Percentiles rank a stretch among this genome's conserved stretches.
phyloP scores from a whole-genome alignment of 805 yeast species.

The Yarrowia alimentaria region DNA sequence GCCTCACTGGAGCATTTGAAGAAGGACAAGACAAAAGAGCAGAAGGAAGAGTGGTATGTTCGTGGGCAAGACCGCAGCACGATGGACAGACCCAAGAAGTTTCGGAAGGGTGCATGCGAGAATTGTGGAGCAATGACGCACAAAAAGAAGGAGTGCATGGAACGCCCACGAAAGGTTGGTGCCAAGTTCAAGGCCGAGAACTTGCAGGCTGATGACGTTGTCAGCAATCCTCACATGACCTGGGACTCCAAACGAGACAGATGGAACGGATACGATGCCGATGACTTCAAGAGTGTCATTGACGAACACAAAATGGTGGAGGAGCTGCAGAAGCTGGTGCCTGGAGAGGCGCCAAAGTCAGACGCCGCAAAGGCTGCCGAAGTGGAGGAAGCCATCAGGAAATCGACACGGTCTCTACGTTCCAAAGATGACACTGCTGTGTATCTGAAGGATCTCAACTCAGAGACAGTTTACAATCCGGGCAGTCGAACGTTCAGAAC shows the following conservation, averaged over 20 bases:
- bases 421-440: constrained; percentile 76
- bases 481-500: constrained; percentile 38
- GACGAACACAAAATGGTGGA: constrained; percentile 36
- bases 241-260: constrained; percentile 76
- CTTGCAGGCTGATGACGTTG: constrained; percentile 36
- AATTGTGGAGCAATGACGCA: constrained; percentile 60
- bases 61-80: constrained; percentile 36
- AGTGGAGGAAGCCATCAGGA: constrained; percentile 35
- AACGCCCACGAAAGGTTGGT: constrained; percentile 50
- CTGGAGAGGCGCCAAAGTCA: constrained; percentile 25
- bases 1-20: constrained; percentile 37
- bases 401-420: constrained; percentile 49
- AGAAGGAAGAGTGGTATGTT: constrained; percentile 36
- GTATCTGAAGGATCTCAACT: constrained; percentile 53
- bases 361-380: constrained; percentile 28
- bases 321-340: constrained; percentile 30
- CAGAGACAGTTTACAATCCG: constrained; percentile 49
- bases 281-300: constrained; percentile 56
- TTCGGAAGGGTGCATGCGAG: constrained; percentile 47
- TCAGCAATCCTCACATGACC: constrained; percentile 38
- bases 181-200: constrained; percentile 41
- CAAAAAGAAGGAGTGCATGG: constrained; percentile 54
- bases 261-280: constrained; percentile 75
- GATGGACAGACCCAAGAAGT: constrained; percentile 34
- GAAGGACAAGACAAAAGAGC: constrained; percentile 29